These are phyloP conservation scores for Athelia psychrophila DNA, from an alignment of 1,284 basidiomycete genomes.

Conservation along the genomic window DNA sequence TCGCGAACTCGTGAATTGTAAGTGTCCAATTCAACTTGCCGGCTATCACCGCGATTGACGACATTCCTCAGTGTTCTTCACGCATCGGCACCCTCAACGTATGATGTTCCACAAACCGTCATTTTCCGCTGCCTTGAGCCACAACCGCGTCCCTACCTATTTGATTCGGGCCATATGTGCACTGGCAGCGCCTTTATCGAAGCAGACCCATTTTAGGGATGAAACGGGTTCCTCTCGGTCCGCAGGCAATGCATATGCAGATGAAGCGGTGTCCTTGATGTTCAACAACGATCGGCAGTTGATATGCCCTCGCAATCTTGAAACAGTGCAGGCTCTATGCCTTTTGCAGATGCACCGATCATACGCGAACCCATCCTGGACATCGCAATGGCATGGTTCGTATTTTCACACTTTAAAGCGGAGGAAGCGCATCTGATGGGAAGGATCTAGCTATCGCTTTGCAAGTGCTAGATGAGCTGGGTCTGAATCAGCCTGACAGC, in stretches of 20 bases:
- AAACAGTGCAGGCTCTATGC: slow-evolving; percentile 69
- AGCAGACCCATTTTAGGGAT: slow-evolving; percentile 49
- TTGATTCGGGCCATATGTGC: slow-evolving; percentile 73
- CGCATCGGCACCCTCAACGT: slow-evolving; percentile 73
- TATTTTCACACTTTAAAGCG: slow-evolving; percentile 8
- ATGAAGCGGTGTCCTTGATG: slow-evolving; percentile 65
- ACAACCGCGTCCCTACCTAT: slow-evolving; percentile 61
- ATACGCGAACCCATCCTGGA: slow-evolving; percentile 27
- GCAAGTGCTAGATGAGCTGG: slow-evolving; percentile 61
- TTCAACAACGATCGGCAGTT: slow-evolving; percentile 64
- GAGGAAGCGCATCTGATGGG: slow-evolving; percentile 23
- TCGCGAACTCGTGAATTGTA: slow-evolving; percentile 72
- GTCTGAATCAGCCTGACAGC: slow-evolving; percentile 58
- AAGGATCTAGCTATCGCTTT: slow-evolving; percentile 54
- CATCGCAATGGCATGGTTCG: slow-evolving; percentile 23
- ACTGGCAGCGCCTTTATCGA: slow-evolving; percentile 69
- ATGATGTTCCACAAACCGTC: slow-evolving; percentile 74
- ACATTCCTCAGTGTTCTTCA: slow-evolving; percentile 67
- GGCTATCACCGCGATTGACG: slow-evolving; percentile 5
- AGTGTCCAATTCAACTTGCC: slow-evolving; percentile 24
- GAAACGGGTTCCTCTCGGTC: slow-evolving; percentile 56
- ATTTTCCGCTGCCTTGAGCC: slow-evolving; percentile 61
- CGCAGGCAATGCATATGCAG: slow-evolving; percentile 67
- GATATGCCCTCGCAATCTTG: slow-evolving; percentile 50
- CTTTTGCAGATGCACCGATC: slow-evolving; percentile 66